phyloP scores from a whole-genome alignment of 129 eudicot genomes.

The Solidago caesia region DNA sequence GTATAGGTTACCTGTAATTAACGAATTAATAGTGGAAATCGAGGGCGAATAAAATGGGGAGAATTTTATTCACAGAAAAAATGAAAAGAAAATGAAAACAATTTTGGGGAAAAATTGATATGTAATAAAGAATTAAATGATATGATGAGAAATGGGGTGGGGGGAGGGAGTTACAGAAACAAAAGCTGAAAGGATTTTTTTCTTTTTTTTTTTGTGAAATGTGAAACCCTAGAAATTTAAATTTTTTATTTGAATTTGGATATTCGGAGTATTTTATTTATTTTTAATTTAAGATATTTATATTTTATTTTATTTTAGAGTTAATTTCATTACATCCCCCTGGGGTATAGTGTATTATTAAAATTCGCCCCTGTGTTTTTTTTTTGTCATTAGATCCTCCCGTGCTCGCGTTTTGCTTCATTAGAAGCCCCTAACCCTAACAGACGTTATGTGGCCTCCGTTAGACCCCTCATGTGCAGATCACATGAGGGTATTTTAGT shows the following conservation, averaged over 20 bases:
- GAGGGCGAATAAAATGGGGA: neutral
- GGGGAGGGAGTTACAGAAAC: conserved; percentile 12
- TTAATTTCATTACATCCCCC: too few species aligned
- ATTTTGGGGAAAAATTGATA: neutral
- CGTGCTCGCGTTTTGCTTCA: too few species aligned
- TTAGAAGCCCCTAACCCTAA: too few species aligned
- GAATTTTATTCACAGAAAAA: too few species aligned
- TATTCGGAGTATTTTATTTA: conserved; percentile 1
- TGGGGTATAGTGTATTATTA: too few species aligned
- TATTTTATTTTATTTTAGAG: too few species aligned
- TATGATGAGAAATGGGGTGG: conserved; percentile 10
- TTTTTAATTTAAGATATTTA: neutral
- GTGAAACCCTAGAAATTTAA: conserved; percentile 29
- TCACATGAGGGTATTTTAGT: too few species aligned
- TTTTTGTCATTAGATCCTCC: too few species aligned
- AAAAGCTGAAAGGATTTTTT: neutral
- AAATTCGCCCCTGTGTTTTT: too few species aligned
- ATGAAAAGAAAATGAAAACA: neutral
- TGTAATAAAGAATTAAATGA: conserved; percentile 1
- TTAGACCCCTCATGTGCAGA: too few species aligned
- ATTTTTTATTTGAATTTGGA: conserved; percentile 10
- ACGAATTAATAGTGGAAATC: conserved; percentile 9
- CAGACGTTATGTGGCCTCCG: too few species aligned
- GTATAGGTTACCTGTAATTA: conserved; percentile 17
- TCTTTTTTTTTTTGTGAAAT: neutral